Evolutionary conservation across 1,139 yeast species (phyloP).

Genomic region (Nakaseomyces uthaithaninus): DNA sequence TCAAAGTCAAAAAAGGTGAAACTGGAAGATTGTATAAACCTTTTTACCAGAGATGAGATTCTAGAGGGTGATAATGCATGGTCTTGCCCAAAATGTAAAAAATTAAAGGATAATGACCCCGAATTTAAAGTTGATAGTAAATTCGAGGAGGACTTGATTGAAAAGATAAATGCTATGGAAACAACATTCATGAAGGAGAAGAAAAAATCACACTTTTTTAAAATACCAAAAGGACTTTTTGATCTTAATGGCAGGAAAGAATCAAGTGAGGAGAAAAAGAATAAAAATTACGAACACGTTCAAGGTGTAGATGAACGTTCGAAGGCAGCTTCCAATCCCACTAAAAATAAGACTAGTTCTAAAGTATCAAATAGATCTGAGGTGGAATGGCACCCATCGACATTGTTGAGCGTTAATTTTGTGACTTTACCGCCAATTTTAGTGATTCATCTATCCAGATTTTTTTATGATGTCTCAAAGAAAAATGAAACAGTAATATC

Average conservation of each 20-base stretch:
- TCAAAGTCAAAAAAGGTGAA: constrained; percentile 32
- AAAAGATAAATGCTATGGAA: neutral
- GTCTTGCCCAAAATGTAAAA: constrained; percentile 58
- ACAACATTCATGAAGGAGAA: neutral
- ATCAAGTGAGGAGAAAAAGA: neutral
- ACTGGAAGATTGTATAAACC: constrained; percentile 51
- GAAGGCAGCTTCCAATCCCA: neutral
- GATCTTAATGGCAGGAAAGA: neutral
- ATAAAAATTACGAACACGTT: neutral
- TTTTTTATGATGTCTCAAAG: constrained; percentile 45
- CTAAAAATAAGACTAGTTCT: neutral
- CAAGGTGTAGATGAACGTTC: neutral
- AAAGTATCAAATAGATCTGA: neutral
- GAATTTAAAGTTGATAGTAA: neutral
- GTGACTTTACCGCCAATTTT: constrained; percentile 54
- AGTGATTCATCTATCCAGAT: constrained; percentile 54
- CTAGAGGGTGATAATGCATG: constrained; percentile 64
- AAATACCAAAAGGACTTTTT: neutral
- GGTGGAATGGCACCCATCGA: constrained; percentile 22
- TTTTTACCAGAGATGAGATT: constrained; percentile 57
- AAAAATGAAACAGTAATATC: constrained; percentile 45
- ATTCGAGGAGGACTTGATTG: neutral
- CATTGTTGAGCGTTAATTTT: constrained; percentile 49
- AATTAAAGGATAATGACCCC: neutral
- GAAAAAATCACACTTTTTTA: neutral